Base-by-base conservation (phyloP, 2,329 filamentous ascomycete genomes). In the Trichoderma arundinaceum region DNA sequence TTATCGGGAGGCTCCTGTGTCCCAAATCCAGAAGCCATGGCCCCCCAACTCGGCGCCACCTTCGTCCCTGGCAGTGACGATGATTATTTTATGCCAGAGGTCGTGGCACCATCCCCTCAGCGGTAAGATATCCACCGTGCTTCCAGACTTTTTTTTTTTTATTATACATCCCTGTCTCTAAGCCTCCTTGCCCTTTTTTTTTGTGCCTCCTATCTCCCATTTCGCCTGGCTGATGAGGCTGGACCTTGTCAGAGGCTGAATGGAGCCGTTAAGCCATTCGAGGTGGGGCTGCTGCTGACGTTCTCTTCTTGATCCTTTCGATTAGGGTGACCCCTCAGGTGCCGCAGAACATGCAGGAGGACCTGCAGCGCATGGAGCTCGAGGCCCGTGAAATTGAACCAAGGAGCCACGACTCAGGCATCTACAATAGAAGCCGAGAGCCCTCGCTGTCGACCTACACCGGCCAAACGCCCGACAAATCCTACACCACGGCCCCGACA, bases 301-400 rank as follows among this genome's bases (percentile, higher is more conserved):
- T 69, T 64, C 52, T 57, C 54, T 72, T 71, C 72, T 76, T 56
- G 54, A 71, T 69, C 52, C 61, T 70, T 72, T 72, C 75, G 69
- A 75, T 71, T 78, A 96, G 92, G 82, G 88, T 96, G 74, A 97
- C 94, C 88, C 92, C 92, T 77, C 93, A 97, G 84, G 93, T 97
- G 71, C 92, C 94, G 71, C 91, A 94, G 79, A 94, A 97, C 80
- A 97, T 99, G 87, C 93, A 97, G 81, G 90, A 96, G 74, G 94
- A 92, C 79, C 86, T 99, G 70, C 91, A 94, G 74, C 90, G 94
- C 77, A 88, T 99, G 81, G 94, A 97, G 83, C 84, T 93, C 67
- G 89, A 93, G 82, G 90, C 90, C 68, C 85, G 82, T 79, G 79
- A 79, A 74, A 79, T 72, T 68, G 74, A 75, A 65, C 72, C 73